Evolutionary conservation across 129 eudicot genomes (phyloP).

Genomic region (Dittrichia graveolens): DNA sequence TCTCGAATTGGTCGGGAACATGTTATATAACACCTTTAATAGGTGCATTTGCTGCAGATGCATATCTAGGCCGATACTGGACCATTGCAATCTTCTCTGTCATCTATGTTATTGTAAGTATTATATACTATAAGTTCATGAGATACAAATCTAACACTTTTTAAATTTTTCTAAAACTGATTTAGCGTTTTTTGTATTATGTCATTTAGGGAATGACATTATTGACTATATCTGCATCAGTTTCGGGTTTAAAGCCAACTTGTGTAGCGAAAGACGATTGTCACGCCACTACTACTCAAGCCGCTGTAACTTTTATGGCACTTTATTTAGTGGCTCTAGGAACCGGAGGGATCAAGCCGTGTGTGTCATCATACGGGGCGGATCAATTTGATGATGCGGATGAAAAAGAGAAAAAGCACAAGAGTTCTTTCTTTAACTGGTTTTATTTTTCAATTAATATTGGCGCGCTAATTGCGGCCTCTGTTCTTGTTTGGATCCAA

Average conservation of each 20-base stretch:
- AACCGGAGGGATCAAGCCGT: slow-evolving; percentile 72
- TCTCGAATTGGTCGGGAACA: slow-evolving; percentile 81
- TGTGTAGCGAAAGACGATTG: slow-evolving; percentile 48
- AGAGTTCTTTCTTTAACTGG: slow-evolving; percentile 68
- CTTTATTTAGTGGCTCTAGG: slow-evolving; percentile 73
- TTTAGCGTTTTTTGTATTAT: slow-evolving; percentile 10
- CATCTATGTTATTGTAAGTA: slow-evolving; percentile 61
- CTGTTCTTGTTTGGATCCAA: slow-evolving; percentile 75
- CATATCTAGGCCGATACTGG: slow-evolving; percentile 82
- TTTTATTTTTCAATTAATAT: slow-evolving; percentile 67
- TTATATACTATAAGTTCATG: background rate
- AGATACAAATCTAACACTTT: background rate
- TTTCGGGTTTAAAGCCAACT: slow-evolving; percentile 52
- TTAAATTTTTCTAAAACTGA: background rate
- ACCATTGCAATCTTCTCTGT: slow-evolving; percentile 75
- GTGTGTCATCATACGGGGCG: slow-evolving; percentile 73
- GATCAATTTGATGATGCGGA: slow-evolving; percentile 78
- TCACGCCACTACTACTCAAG: slow-evolving; percentile 40
- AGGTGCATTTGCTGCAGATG: slow-evolving; percentile 80
- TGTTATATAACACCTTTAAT: slow-evolving; percentile 76
- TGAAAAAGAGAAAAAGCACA: slow-evolving; percentile 53
- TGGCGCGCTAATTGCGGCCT: slow-evolving; percentile 65
- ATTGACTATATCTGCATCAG: slow-evolving; percentile 62
- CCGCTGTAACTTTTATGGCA: slow-evolving; percentile 40
- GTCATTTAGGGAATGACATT: slow-evolving; percentile 64